These are phyloP conservation scores for Lipomyces starkeyi DNA, from an alignment of 805 yeast species.

Conservation along the genomic window DNA sequence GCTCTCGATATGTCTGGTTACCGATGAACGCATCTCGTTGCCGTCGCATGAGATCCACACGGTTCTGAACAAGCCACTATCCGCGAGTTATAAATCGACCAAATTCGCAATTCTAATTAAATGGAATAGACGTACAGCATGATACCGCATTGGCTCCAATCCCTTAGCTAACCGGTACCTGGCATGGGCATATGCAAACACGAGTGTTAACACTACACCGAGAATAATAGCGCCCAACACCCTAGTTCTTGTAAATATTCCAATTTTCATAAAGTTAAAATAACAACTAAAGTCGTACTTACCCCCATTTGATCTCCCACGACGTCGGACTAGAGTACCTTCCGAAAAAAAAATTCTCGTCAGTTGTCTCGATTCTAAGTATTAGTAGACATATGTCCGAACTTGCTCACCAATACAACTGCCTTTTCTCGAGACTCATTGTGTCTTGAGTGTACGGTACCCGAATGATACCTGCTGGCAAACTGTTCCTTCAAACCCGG, in stretches of 20 bases:
- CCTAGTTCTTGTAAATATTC: neutral
- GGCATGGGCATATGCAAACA: slow-evolving; percentile 27
- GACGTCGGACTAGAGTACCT: slow-evolving; percentile 12
- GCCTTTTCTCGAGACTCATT: slow-evolving; percentile 14
- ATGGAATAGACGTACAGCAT: slow-evolving; percentile 23
- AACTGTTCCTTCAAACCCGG: too few species aligned
- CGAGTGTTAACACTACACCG: neutral
- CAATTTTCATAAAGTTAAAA: neutral
- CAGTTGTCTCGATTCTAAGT: neutral
- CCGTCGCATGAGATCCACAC: slow-evolving; percentile 4
- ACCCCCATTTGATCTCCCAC: slow-evolving; percentile 37
- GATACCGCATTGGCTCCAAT: slow-evolving; percentile 28
- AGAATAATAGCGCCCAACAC: slow-evolving; percentile 28
- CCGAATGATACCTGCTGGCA: neutral
- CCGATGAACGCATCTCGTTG: slow-evolving; percentile 17
- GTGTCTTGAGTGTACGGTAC: neutral
- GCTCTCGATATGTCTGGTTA: slow-evolving; percentile 26
- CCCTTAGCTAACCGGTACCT: slow-evolving; percentile 25
- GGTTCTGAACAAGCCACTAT: slow-evolving; percentile 33
- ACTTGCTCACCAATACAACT: slow-evolving; percentile 13
- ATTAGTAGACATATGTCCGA: neutral
- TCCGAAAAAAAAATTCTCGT: neutral
- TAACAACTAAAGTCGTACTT: neutral
- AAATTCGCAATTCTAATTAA: neutral
- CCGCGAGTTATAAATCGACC: neutral